Percentiles rank a stretch among this genome's conserved stretches.
Conservation (phyloP, 805 yeast genomes). For the Millerago galiae region DNA sequence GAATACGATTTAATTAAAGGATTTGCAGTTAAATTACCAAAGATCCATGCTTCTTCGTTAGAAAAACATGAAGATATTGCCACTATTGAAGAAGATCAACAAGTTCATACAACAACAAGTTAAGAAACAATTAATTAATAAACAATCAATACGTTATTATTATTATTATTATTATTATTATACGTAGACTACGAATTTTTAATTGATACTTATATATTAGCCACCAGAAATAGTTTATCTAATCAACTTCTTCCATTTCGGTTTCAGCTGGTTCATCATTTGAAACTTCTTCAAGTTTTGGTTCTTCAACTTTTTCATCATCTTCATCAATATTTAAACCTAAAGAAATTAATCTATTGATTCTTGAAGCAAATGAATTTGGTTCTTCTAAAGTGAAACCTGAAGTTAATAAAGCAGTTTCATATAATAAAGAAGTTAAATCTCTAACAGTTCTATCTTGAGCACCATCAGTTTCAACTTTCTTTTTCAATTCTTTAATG, state of each 20-base stretch:
- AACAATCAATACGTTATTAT: too few relatives aligned
- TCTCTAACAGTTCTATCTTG: constrained; percentile 98
- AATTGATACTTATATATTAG: neutral
- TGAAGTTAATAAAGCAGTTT: constrained; percentile 96
- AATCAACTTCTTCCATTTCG: constrained; percentile 99
- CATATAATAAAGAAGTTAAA: constrained; percentile 91
- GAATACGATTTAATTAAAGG: constrained; percentile 66
- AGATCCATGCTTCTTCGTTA: constrained; percentile 40
- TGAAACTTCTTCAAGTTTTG: constrained; percentile 60
- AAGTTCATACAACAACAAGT: constrained; percentile 35
- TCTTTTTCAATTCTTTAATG: constrained; percentile 90
- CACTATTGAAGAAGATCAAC: constrained; percentile 61
- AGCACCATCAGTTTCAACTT: constrained; percentile 96
- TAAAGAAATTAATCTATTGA: constrained; percentile 94
- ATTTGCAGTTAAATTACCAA: constrained; percentile 52
- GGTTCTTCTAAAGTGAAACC: constrained; percentile 99
- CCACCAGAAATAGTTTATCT: constrained; percentile 21
- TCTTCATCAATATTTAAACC: constrained; percentile 98
- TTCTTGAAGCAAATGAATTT: constrained; percentile 93
- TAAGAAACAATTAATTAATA: too few relatives aligned
- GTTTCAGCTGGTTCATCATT: constrained; percentile 85
- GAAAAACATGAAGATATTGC: constrained; percentile 45
- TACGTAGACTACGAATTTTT: neutral
- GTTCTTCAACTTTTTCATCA: constrained; percentile 52
- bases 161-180: too few relatives aligned